Base-by-base conservation (phyloP, 2,329 filamentous ascomycete genomes). In the Penicillium janthinellum region DNA sequence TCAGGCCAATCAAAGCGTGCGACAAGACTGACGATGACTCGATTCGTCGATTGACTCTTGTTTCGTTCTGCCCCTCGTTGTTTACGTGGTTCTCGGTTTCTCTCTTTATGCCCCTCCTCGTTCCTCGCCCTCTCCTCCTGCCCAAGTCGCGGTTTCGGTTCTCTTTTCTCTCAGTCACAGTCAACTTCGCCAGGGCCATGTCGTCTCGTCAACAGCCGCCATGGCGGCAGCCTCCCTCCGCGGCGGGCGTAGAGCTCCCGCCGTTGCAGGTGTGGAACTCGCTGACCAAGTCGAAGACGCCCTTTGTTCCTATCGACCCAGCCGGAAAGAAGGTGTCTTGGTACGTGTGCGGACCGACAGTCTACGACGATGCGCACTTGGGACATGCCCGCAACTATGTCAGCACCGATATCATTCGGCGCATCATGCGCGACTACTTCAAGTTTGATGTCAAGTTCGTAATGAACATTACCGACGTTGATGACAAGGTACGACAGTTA, bases 311-410 rank as follows among this genome's bases (percentile, higher is more conserved):
- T 14, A 83, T 90, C 50, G 87, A 93, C 71, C 80, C 83, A 8
- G 84, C 86, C 28, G 84, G 83, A 37, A 84, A 82, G 69, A 88
- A 89, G 72, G 85, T 96, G 31, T 87, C 86, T 5, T 96, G 92
- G 91, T 96, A 96, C 76, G 90, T 89, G 67, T 96, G 92, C 79
- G 92, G 92, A 17, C 92, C 92, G 59, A 96, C 92, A 1, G 89
- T 90, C 44, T 93, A 93, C 74, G 90, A 93, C 74, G 89, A 92
- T 78, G 85, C 88, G 63, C 91, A 94, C 80, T 77, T 94, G 62
- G 89, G 91, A 34, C 92, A 96, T 77, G 92, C 91, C 34, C 84
- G 91, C 67, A 96, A 96, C 79, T 96, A 96, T 84, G 90, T 96
- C 64, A 91, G 89, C 52, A 94, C 91, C 48, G 92, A 96, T 75